Conservation (phyloP, 1,284 basidiomycete species). For the Leccinum pallidistipes region DNA sequence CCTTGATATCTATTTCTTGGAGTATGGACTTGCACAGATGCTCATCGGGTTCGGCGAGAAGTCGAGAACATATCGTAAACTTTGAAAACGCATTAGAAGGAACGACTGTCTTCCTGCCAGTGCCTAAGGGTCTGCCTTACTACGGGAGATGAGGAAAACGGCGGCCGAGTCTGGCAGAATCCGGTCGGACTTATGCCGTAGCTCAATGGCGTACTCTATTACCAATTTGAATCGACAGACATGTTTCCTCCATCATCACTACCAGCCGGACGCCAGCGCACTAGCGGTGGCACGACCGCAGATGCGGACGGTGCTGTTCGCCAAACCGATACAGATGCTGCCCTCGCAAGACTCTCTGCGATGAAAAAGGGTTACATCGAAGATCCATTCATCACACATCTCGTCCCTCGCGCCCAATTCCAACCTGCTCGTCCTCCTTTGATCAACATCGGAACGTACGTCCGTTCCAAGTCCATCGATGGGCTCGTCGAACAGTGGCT, state of each 20-base stretch:
- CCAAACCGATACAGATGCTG: slow-evolving; percentile 73
- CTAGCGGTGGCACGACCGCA: not conserved
- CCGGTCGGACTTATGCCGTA: no score
- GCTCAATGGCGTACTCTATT: not conserved
- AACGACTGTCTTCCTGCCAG: no score
- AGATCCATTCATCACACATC: slow-evolving; percentile 67
- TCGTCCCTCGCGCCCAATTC: slow-evolving; percentile 64
- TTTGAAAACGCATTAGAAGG: not conserved
- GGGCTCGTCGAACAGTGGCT: slow-evolving; percentile 76
- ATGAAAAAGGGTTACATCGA: slow-evolving; percentile 71
- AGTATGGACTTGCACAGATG: not conserved
- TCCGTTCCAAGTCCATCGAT: slow-evolving; percentile 83
- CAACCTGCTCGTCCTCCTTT: slow-evolving; percentile 75
- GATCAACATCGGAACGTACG: slow-evolving; percentile 94
- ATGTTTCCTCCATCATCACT: slow-evolving; percentile 23
- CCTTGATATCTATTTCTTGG: not conserved
- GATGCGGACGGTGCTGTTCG: slow-evolving; percentile 60
- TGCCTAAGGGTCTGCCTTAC: no score
- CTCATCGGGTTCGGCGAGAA: not conserved
- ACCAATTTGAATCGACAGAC: not conserved
- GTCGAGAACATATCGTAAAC: not conserved
- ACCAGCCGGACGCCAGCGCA: slow-evolving; percentile 19
- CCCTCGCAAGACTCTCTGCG: slow-evolving; percentile 79
- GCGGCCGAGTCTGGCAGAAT: no score
- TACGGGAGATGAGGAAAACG: no score